phyloP scores from a whole-genome alignment of 805 yeast genomes.

The Monosporozyma servazzii region DNA sequence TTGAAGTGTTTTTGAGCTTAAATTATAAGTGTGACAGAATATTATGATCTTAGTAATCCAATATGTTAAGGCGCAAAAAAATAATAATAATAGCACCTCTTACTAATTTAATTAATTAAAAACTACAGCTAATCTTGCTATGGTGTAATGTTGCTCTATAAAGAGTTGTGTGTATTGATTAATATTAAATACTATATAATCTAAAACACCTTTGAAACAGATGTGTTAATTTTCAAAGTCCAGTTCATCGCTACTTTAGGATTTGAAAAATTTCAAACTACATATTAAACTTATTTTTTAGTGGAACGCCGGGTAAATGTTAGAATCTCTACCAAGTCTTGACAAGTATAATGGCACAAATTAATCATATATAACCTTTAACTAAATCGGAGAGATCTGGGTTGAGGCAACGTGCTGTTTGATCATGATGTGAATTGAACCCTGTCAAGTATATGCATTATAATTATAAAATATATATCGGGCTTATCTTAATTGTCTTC shows the following conservation, averaged over 20 bases:
- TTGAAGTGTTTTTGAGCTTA: neutral
- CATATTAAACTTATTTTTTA: neutral
- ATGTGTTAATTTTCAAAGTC: neutral
- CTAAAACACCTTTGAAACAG: neutral
- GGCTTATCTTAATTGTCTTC: conserved; percentile 1
- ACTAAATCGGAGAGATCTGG: too few relatives aligned
- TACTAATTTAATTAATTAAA: neutral
- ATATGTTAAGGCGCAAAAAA: neutral
- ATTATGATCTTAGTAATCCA: neutral
- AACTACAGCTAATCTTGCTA: neutral
- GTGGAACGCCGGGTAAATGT: neutral
- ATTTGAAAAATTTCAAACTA: neutral
- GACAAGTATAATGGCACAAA: neutral
- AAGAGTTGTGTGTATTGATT: neutral
- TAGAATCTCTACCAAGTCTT: neutral
- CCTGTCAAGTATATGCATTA: neutral
- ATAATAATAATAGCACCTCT: neutral
- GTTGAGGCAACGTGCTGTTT: neutral
- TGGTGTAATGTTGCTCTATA: neutral
- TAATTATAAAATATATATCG: neutral
- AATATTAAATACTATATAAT: neutral
- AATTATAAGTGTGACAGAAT: neutral
- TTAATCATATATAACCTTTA: too few relatives aligned
- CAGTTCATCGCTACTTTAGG: neutral
- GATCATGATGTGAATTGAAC: neutral